Evolutionary conservation across 768 basidiomycete genomes (phyloP).

Genomic region (Boletus vermiculosoides): DNA sequence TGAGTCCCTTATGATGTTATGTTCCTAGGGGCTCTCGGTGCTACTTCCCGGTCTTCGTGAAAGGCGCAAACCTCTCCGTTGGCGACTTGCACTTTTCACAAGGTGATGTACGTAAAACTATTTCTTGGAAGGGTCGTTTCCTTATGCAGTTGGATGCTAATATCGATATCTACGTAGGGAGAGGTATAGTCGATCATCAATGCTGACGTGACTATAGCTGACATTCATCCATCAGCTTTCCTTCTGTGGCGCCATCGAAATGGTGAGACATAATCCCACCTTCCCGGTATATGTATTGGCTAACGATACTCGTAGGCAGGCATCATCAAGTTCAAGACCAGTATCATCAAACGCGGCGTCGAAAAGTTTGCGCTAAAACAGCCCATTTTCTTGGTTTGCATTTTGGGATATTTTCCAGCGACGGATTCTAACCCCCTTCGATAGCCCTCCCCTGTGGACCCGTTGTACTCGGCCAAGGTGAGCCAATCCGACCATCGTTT

Average conservation of each 20-base stretch:
- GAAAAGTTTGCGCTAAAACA: slow-evolving; percentile 73
- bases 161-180: slow-evolving; percentile 39
- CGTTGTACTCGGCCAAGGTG: slow-evolving; percentile 68
- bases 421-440: neutral
- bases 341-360: slow-evolving; percentile 71
- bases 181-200: slow-evolving; percentile 40
- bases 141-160: slow-evolving; percentile 4
- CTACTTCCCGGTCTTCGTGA: slow-evolving; percentile 76
- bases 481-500: neutral
- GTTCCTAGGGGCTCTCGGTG: slow-evolving; percentile 57
- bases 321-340: slow-evolving; percentile 67
- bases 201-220: neutral
- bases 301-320: slow-evolving; percentile 46
- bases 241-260: slow-evolving; percentile 78
- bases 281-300: neutral
- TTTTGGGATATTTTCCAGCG: neutral
- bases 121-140: neutral
- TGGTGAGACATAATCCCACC: slow-evolving; percentile 39
- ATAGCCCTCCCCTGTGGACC: slow-evolving; percentile 74
- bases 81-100: slow-evolving; percentile 81
- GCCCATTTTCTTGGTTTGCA: slow-evolving; percentile 67
- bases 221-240: slow-evolving; percentile 43
- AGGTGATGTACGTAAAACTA: slow-evolving; percentile 52
- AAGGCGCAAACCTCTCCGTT: slow-evolving; percentile 74
- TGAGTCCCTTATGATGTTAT: neutral